Evolutionary conservation across 2,329 filamentous ascomycete species (phyloP).

Genomic region (Diaporthe longicolla): DNA sequence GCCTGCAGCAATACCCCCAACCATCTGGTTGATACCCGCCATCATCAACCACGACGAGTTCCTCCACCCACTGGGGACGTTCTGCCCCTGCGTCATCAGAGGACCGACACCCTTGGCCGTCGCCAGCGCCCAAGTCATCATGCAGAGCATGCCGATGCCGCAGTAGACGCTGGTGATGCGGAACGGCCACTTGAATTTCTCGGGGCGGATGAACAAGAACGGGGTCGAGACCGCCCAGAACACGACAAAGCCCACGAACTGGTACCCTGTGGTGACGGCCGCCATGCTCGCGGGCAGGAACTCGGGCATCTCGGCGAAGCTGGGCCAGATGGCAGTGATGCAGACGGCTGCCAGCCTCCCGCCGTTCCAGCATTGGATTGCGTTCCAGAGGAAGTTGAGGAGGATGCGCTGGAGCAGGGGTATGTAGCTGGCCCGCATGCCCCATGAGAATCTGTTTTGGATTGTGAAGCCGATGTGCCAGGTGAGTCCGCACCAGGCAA

Average conservation of each 20-base stretch:
- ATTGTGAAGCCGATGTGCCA: constrained; percentile 67
- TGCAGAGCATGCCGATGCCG: constrained; percentile 60
- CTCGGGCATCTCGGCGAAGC: constrained; percentile 60
- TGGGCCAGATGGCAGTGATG: constrained; percentile 62
- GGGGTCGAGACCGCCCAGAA: constrained; percentile 66
- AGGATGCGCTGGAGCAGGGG: constrained; percentile 62
- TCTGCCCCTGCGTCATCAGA: constrained; percentile 56
- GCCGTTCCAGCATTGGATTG: constrained; percentile 51
- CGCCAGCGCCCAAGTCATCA: constrained; percentile 63
- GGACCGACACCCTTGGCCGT: constrained; percentile 60
- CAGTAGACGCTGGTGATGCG: constrained; percentile 59
- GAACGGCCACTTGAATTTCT: constrained; percentile 64
- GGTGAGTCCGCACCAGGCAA: constrained; percentile 62
- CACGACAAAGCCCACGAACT: constrained; percentile 64
- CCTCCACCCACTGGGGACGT: constrained; percentile 53
- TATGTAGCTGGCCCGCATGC: constrained; percentile 62
- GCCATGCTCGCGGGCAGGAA: constrained; percentile 57
- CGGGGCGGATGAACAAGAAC: constrained; percentile 63
- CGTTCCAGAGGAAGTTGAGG: constrained; percentile 63
- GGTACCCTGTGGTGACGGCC: constrained; percentile 53
- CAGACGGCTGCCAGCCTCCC: constrained; percentile 52
- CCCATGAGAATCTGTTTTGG: constrained; percentile 65
- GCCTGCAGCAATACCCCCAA: constrained; percentile 57
- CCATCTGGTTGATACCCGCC: constrained; percentile 59
- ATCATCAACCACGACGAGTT: constrained; percentile 61